Evolutionary conservation across 164 flowering plant genomes (phyloP), one percentile per base, ranked within the genome.

Genomic region (Pachysandra terminalis): DNA sequence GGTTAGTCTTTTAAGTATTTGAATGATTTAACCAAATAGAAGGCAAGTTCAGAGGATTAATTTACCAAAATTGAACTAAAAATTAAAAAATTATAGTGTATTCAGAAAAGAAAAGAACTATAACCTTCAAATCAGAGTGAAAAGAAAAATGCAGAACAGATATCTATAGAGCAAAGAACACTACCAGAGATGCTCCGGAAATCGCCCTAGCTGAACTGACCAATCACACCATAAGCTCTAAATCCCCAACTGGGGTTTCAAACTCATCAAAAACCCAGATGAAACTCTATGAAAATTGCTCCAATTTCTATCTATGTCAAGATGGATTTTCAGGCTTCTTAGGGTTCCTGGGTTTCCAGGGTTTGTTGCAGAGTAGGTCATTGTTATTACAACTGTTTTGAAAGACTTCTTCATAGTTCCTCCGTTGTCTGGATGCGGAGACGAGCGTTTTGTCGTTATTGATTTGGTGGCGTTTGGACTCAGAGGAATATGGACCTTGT

Each of bases 401-500:
- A n/a, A n/a, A n/a, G n/a, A n/a, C n/a, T n/a, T n/a, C n/a, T n/a
- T n/a, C n/a, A n/a, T n/a, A n/a, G n/a, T n/a, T n/a, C n/a, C n/a
- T n/a, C n/a, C n/a, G n/a, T n/a, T n/a, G n/a, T 41, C 71, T 72
- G 69, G 53, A 80, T 40, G 61, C 77, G 73, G 65, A 69, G 55
- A 75, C n/a, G 65, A 51, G 56, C 48, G 41, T 70, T 77, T 79
- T 83, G 86, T 81, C 84, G 53, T 64, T 73, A 78, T 69, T 71
- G 67, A 19, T n/a, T 74, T 81, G 82, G 75, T 79, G 77, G 72
- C 80, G 67, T 63, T 76, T 71, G 76, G n/a, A 58, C 48, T 73
- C 66, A 68, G 74, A 77, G 69, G 82, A 79, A 77, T 77, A 81
- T 73, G 78, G 82, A 79, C 77, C 79, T 82, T 80, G 73, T 73